Evolutionary conservation across 2,329 filamentous ascomycete species (phyloP), one percentile per base, ranked within the genome.

Genomic region (Metarhizium guizhouense): DNA sequence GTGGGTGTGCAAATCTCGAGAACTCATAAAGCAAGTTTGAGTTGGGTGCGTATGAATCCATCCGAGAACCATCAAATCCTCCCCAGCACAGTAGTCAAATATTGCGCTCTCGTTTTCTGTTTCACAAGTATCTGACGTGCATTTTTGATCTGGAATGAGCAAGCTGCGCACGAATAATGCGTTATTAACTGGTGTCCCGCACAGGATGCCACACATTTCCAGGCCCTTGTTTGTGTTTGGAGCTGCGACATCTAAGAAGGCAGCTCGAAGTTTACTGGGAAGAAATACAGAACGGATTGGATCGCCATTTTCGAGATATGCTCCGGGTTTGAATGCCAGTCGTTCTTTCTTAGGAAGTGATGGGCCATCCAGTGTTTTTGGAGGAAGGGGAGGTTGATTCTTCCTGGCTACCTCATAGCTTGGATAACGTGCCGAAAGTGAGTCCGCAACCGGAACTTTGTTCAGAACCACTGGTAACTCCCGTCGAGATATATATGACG

Each of bases 21-120:
- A 94, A 68, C 90, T 96, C 89, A 99, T 95, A 69, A 99, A 99
- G 71, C 94, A 99, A 0, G 90, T 95, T 73, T 99, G 94, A 0
- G 87, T 90, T 0, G 94, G 94, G 69, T 99, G 94, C 0, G 94
- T 99, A 68, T 99, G 94, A 58, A 99, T 99, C 94, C 94, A 99
- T 43, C 93, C 93, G 5, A 96, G 79, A 54, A 95, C 84, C 70
- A 96, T 82, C 40, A 97, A 72, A 58, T 95, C 88, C 65, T 95
- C 83, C 5, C 78, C 79, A 63, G 94, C 88, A 66, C 92, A 95
- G 68, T 93, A 96, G 56, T 96, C 90, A 63, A 96, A 92, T 32
- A 96, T 79, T 0, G 84, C 83, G 34, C 82, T 81, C 69, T 95
- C 91, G 61, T 96, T 94, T 51, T 90, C 84, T 20, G 90, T 97